These are phyloP conservation scores for Gossypium anomalum DNA, from an alignment of 345 rosid genomes.

Conservation along the genomic window DNA sequence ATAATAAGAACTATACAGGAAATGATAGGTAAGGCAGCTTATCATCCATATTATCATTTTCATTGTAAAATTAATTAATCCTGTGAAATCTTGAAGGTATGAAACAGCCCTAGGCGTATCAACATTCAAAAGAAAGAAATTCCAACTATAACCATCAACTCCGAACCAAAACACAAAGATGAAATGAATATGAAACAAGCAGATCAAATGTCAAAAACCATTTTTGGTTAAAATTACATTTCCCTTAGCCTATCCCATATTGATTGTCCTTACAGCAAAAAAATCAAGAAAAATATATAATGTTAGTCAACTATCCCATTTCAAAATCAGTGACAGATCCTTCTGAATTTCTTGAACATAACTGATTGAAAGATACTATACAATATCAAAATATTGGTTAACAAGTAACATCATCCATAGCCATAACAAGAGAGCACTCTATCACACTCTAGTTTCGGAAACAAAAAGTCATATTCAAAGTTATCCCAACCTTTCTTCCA, in stretches of 20 bases:
- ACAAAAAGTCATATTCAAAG: not conserved
- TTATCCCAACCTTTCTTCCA: constrained; percentile 61
- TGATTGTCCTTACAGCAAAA: not conserved
- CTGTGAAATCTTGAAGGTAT: not conserved
- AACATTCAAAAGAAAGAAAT: not conserved
- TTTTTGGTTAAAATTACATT: not conserved
- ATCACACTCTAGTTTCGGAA: not conserved
- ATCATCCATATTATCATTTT: not conserved
- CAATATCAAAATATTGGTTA: not conserved
- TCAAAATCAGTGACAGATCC: not conserved
- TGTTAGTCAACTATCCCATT: not conserved
- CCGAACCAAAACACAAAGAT: not conserved
- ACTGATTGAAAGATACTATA: not conserved
- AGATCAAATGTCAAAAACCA: not conserved
- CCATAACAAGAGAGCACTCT: not conserved
- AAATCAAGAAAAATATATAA: not conserved
- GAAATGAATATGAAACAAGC: not conserved
- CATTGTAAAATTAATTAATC: not conserved
- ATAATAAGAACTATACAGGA: not conserved
- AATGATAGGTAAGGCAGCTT: not conserved
- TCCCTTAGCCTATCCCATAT: not conserved
- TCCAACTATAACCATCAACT: not conserved
- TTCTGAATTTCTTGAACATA: not conserved
- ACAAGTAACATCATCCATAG: not conserved
- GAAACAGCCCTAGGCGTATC: not conserved